These are phyloP conservation scores for Lasiodiplodia sp. DNA, from an alignment of 2,329 filamentous ascomycete genomes.

Conservation along the genomic window DNA sequence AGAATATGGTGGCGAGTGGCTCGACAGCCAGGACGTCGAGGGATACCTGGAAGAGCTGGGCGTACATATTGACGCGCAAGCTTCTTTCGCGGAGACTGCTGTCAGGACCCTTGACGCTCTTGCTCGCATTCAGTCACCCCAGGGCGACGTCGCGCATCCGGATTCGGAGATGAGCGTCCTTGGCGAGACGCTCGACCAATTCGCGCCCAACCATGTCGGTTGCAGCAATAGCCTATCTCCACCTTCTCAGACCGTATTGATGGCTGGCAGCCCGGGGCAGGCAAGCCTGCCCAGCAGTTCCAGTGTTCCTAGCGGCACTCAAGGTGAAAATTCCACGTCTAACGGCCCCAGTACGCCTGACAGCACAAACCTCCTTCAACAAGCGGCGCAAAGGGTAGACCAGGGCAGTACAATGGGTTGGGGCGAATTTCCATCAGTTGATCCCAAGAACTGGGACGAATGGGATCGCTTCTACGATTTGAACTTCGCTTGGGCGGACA, in stretches of 20 bases:
- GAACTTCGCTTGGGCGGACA: conserved; percentile 20
- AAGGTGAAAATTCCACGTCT: background rate
- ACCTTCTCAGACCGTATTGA: background rate
- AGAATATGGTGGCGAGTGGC: conserved; percentile 77
- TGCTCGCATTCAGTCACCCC: background rate
- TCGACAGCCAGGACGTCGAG: conserved; percentile 79
- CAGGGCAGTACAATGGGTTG: background rate
- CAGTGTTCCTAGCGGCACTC: conserved; percentile 4
- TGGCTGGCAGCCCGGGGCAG: conserved; percentile 9
- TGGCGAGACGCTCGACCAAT: conserved; percentile 23
- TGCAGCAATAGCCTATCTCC: background rate
- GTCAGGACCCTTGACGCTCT: conserved; percentile 49
- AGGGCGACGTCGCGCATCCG: conserved; percentile 8
- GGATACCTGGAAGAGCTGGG: conserved; percentile 71
- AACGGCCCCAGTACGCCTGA: conserved; percentile 14
- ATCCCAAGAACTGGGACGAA: conserved; percentile 14
- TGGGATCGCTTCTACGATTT: conserved; percentile 29
- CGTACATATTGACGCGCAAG: conserved; percentile 66
- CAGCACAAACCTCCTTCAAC: conserved; percentile 1
- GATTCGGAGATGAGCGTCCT: conserved; percentile 24
- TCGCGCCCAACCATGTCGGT: conserved; percentile 24
- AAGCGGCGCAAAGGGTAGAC: background rate
- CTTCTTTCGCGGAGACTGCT: conserved; percentile 66
- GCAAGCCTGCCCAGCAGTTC: background rate
- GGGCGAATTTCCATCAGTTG: background rate